These are phyloP conservation scores for Magnaporthiopsis rhizophila DNA, from an alignment of 2,329 filamentous ascomycete genomes.

Conservation along the genomic window DNA sequence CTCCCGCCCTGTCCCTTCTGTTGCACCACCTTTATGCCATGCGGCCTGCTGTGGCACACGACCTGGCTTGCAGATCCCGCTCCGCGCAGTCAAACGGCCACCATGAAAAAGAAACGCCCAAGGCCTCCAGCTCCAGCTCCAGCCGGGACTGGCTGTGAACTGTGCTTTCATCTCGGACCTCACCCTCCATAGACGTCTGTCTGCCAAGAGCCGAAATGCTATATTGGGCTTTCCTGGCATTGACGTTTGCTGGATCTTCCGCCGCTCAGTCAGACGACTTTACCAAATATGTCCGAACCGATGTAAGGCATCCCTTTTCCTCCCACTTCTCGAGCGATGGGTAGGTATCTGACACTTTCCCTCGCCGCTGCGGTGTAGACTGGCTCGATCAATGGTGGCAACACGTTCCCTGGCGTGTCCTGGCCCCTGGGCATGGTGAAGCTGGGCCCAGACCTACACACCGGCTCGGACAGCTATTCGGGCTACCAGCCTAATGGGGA, in stretches of 20 bases:
- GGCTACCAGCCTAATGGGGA: conserved; percentile 42
- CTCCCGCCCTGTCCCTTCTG: background rate
- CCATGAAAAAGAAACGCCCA: background rate
- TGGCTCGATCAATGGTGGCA: conserved; percentile 32
- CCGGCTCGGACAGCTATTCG: conserved; percentile 38
- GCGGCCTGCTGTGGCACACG: background rate
- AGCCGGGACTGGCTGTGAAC: no score
- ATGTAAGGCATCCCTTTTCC: background rate
- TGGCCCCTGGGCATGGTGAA: conserved; percentile 42
- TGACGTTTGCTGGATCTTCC: background rate
- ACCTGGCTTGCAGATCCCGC: background rate
- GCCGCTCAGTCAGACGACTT: conserved; percentile 1
- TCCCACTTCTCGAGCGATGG: background rate
- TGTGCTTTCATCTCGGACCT: no score
- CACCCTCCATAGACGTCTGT: background rate
- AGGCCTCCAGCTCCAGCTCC: background rate
- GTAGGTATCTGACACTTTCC: background rate
- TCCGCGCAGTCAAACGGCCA: no score
- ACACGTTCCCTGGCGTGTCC: conserved; percentile 42
- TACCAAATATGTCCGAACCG: conserved; percentile 3
- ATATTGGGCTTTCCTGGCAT: background rate
- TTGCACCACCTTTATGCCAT: background rate
- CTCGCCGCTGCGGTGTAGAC: background rate
- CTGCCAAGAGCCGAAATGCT: background rate
- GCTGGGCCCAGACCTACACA: conserved; percentile 36